phyloP scores from a whole-genome alignment of 495 filamentous ascomycete species.

The Hypomontagnella monticulosa region DNA sequence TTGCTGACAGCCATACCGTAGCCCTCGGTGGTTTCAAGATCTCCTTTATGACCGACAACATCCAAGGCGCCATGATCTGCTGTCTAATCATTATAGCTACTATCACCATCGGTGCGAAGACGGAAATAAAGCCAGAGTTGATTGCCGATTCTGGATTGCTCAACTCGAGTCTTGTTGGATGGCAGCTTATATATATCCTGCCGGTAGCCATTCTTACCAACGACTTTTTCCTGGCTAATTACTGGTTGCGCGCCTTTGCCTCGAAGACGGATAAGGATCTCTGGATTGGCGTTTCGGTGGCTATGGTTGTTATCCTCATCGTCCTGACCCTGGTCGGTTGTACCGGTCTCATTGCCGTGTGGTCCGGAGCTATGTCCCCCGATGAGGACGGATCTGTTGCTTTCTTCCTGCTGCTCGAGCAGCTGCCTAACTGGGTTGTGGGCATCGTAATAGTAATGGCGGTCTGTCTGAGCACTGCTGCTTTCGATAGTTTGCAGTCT shows the following conservation, averaged over 20 bases:
- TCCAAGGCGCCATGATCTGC: constrained; percentile 78
- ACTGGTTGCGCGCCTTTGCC: constrained; percentile 85
- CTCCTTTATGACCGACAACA: constrained; percentile 80
- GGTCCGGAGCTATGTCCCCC: constrained; percentile 70
- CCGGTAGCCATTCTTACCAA: constrained; percentile 79
- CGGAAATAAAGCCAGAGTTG: constrained; percentile 70
- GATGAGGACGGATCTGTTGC: constrained; percentile 70
- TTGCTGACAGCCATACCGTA: constrained; percentile 45
- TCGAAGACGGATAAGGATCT: constrained; percentile 79
- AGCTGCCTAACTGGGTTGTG: constrained; percentile 76
- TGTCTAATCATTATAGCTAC: constrained; percentile 73
- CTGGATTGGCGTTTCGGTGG: constrained; percentile 72
- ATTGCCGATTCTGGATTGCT: constrained; percentile 70
- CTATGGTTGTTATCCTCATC: constrained; percentile 66
- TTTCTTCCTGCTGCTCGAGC: constrained; percentile 75
- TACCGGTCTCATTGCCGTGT: constrained; percentile 75
- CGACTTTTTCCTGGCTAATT: constrained; percentile 79
- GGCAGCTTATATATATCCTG: constrained; percentile 81
- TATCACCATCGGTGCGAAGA: constrained; percentile 76
- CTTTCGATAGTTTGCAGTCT: constrained; percentile 78
- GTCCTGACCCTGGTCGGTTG: constrained; percentile 73
- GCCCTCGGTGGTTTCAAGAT: constrained; percentile 79
- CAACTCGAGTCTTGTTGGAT: constrained; percentile 70
- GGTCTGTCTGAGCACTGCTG: constrained; percentile 73
- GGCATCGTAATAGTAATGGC: constrained; percentile 81